phyloP scores from a whole-genome alignment of 441 rosid species.

The Arabidopsis lyrata region DNA sequence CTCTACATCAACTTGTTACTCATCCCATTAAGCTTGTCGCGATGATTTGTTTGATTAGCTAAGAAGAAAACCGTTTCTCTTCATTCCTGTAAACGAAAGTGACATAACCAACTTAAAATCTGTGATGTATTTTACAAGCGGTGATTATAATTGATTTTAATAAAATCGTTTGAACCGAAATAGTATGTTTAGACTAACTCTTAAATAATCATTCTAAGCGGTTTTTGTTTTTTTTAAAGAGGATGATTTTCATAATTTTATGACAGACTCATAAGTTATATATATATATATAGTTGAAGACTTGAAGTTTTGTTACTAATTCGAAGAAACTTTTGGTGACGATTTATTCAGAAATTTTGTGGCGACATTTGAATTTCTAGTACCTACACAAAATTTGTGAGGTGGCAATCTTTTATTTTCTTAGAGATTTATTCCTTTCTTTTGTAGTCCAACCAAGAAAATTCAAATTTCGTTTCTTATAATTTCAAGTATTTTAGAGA shows the following conservation, averaged over 20 bases:
- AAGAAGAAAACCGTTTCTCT: not conserved
- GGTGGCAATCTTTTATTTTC: not conserved
- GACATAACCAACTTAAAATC: slow-evolving; percentile 4
- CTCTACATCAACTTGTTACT: slow-evolving; percentile 30
- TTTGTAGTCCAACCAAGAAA: slow-evolving; percentile 7
- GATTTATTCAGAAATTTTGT: not conserved
- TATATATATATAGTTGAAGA: not conserved
- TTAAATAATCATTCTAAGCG: slow-evolving; percentile 1
- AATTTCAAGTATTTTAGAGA: not conserved
- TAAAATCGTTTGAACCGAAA: not conserved
- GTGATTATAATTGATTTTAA: not conserved
- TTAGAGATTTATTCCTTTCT: not conserved
- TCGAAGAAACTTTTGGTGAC: not conserved
- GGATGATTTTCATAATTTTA: not conserved
- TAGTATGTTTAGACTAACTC: slow-evolving; percentile 7
- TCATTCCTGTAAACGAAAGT: not conserved
- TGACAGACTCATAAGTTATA: not conserved
- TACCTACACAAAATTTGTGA: not conserved
- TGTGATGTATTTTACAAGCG: not conserved
- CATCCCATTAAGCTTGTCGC: slow-evolving; percentile 35
- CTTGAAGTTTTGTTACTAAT: not conserved
- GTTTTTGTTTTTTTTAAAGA: not conserved
- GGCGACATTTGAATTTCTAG: not conserved
- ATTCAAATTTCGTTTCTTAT: not conserved
- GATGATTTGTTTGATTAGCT: slow-evolving; percentile 20